These are phyloP conservation scores for Umbilicaria muhlenbergii DNA, from an alignment of 495 filamentous ascomycete species.

Conservation along the genomic window DNA sequence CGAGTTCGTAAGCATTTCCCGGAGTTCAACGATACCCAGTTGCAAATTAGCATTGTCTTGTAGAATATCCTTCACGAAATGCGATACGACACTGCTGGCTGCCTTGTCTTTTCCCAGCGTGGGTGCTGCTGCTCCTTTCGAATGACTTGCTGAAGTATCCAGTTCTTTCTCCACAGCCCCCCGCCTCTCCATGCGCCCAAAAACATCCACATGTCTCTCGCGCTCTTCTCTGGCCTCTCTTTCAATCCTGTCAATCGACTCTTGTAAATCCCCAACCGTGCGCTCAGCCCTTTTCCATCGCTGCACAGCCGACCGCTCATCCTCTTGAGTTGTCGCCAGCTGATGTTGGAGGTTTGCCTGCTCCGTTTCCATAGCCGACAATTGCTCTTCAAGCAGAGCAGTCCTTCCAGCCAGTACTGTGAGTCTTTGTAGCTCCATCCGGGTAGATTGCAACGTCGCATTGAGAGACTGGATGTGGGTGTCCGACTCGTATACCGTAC, in stretches of 20 bases:
- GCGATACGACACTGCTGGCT: slow-evolving; percentile 57
- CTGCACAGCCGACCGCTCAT: slow-evolving; percentile 58
- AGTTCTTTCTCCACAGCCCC: slow-evolving; percentile 60
- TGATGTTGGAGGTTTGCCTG: slow-evolving; percentile 54
- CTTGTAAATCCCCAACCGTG: slow-evolving; percentile 54
- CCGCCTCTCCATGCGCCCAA: slow-evolving; percentile 65
- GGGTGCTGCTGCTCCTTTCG: slow-evolving; percentile 61
- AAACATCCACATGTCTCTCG: slow-evolving; percentile 64
- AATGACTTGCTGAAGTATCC: slow-evolving; percentile 54
- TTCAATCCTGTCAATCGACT: slow-evolving; percentile 82
- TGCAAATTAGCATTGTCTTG: slow-evolving; percentile 92
- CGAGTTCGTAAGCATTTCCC: slow-evolving; percentile 83
- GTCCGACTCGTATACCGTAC: slow-evolving; percentile 58
- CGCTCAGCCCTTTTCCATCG: slow-evolving; percentile 74
- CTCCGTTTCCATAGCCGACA: slow-evolving; percentile 64
- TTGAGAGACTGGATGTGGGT: slow-evolving; percentile 54
- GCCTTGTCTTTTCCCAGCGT: slow-evolving; percentile 39
- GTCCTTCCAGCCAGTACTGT: slow-evolving; percentile 58
- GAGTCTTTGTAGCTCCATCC: slow-evolving; percentile 59
- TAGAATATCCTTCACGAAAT: slow-evolving; percentile 89
- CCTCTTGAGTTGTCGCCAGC: slow-evolving; percentile 46
- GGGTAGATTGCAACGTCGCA: slow-evolving; percentile 53
- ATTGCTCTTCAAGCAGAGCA: slow-evolving; percentile 59
- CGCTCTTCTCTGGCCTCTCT: slow-evolving; percentile 70
- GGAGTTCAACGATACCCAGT: slow-evolving; percentile 72